Evolutionary conservation across 192 early-diverging fungal species (phyloP).

Genomic region (Entomortierella parvispora): DNA sequence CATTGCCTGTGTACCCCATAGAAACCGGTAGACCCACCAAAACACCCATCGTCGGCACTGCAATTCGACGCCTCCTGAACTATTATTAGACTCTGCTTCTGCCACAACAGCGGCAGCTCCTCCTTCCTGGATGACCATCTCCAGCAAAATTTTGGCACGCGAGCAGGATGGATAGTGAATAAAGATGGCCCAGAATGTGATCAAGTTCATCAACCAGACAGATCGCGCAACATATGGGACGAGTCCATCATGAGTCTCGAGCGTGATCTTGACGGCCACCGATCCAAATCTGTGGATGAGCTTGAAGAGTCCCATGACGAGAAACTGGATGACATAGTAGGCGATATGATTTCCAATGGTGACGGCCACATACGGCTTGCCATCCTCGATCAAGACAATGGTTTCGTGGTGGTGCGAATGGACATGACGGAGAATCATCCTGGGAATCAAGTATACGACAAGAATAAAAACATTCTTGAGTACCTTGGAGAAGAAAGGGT

Average conservation of each 20-base stretch:
- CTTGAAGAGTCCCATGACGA: slow-evolving; percentile 33
- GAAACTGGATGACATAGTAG: slow-evolving; percentile 32
- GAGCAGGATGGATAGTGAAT: slow-evolving; percentile 24
- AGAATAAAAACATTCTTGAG: slow-evolving; percentile 15
- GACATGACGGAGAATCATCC: slow-evolving; percentile 15
- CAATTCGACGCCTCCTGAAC: slow-evolving; percentile 16
- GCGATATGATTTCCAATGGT: slow-evolving; percentile 19
- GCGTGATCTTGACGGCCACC: slow-evolving; percentile 31
- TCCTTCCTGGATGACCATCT: background rate
- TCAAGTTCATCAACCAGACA: slow-evolving; percentile 29
- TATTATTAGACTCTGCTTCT: background rate
- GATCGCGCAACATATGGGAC: slow-evolving; percentile 26
- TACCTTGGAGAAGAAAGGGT: slow-evolving; percentile 11
- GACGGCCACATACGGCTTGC: slow-evolving; percentile 28
- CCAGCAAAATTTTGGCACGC: slow-evolving; percentile 7
- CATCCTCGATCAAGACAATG: slow-evolving; percentile 30
- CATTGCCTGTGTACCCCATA: slow-evolving; percentile 31
- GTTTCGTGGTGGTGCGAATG: slow-evolving; percentile 19
- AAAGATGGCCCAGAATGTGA: slow-evolving; percentile 27
- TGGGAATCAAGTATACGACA: slow-evolving; percentile 8
- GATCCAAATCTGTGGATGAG: slow-evolving; percentile 28
- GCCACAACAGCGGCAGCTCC: too few relatives aligned
- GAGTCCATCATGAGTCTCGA: slow-evolving; percentile 37
- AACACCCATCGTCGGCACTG: slow-evolving; percentile 39
- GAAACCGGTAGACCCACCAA: slow-evolving; percentile 39